Percentiles rank a stretch among this genome's conserved stretches.
Conservation (phyloP, 2,329 filamentous ascomycete genomes). For the Neonectria magnoliae region DNA sequence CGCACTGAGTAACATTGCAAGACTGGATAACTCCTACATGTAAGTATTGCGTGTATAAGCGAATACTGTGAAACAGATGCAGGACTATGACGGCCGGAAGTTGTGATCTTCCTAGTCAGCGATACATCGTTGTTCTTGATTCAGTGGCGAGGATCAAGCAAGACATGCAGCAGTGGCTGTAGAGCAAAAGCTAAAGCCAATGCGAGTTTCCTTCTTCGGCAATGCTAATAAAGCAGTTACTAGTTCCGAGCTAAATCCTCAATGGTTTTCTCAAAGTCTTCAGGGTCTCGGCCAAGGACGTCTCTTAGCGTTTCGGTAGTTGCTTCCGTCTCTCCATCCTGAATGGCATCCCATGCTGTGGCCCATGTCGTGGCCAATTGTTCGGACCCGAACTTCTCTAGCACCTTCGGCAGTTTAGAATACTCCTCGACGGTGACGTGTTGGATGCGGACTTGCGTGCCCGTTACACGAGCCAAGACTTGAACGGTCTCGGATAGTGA, state of each 20-base stretch:
- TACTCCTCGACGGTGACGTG: constrained; percentile 29
- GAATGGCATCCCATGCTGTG: constrained; percentile 32
- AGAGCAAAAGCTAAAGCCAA: no score
- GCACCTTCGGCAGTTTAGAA: constrained; percentile 16
- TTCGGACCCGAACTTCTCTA: constrained; percentile 12
- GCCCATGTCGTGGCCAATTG: constrained; percentile 25
- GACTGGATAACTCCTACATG: no score
- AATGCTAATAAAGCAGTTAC: not conserved
- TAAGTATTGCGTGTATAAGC: no score
- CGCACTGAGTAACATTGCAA: no score
- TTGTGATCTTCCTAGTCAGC: no score
- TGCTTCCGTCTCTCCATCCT: constrained; percentile 22
- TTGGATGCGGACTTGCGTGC: not conserved
- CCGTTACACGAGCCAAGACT: not conserved
- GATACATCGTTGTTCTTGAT: no score
- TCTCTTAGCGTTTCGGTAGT: constrained; percentile 9
- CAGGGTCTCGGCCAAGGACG: constrained; percentile 23
- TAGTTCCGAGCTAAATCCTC: not conserved
- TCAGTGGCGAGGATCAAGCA: no score
- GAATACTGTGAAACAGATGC: no score
- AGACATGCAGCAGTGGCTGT: no score
- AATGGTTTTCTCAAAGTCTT: constrained; percentile 28
- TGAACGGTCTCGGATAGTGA: constrained; percentile 17
- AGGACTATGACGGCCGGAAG: no score
- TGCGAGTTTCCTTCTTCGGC: no score